A percentile compares a stretch with the other conserved stretches of the same genome.
Conservation (phyloP, 805 yeast species). For the Candida ipomoeae region DNA sequence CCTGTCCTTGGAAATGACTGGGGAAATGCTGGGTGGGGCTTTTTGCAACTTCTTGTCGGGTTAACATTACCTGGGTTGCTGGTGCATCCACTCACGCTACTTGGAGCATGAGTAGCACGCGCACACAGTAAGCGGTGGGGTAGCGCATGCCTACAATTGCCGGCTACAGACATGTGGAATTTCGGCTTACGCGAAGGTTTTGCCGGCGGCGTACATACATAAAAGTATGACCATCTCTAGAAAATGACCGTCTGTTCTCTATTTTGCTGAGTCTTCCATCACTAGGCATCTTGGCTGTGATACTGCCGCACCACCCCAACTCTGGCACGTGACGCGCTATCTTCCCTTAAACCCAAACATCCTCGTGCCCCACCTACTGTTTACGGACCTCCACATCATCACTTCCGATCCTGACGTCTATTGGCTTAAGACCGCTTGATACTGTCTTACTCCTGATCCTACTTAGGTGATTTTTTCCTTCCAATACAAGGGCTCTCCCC, state of each 20-base stretch:
- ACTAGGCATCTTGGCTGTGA: neutral
- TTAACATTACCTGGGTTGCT: neutral
- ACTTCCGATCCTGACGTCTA: neutral
- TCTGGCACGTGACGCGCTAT: conserved; percentile 1
- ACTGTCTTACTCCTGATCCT: too few relatives aligned
- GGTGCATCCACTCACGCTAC: neutral
- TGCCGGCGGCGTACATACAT: neutral
- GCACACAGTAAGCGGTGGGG: neutral
- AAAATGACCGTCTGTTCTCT: neutral
- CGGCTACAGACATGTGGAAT: neutral
- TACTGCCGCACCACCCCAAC: conserved; percentile 1
- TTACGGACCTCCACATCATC: neutral
- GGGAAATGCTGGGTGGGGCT: neutral
- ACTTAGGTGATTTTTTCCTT: too few relatives aligned
- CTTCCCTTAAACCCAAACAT: neutral
- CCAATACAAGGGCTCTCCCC: neutral
- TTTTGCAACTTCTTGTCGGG: neutral
- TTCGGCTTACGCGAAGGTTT: neutral
- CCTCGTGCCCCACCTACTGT: neutral
- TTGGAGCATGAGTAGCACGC: neutral
- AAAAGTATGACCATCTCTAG: neutral
- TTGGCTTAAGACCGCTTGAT: neutral
- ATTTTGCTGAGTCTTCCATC: neutral
- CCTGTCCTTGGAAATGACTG: neutral
- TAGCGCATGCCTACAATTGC: neutral